phyloP scores from a whole-genome alignment of 1,139 yeast species.

The Scheffersomyces stambukii region DNA sequence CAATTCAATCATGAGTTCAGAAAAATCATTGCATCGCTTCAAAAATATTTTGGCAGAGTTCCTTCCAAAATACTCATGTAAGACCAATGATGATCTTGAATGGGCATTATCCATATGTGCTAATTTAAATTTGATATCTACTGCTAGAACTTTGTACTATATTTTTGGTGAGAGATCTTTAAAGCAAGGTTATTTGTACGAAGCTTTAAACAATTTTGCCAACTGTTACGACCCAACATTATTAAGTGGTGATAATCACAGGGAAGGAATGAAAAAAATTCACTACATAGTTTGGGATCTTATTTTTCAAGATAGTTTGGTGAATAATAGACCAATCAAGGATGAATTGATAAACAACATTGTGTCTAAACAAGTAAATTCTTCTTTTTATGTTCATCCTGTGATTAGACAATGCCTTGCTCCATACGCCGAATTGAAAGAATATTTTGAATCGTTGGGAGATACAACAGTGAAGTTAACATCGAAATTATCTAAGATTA shows the following conservation, averaged over 20 bases:
- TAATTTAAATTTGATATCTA: conserved; percentile 40
- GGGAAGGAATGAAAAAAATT: conserved; percentile 33
- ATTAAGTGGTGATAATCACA: conserved; percentile 14
- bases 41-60: conserved; percentile 53
- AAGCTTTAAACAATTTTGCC: conserved; percentile 66
- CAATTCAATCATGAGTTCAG: conserved; percentile 22
- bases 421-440: conserved; percentile 66
- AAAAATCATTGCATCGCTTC: conserved; percentile 18
- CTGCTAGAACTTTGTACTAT: conserved; percentile 50
- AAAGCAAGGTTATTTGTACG: conserved; percentile 44
- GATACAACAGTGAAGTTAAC: conserved; percentile 12
- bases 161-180: conserved; percentile 37
- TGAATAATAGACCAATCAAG: conserved; percentile 49
- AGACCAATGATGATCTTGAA: conserved; percentile 71
- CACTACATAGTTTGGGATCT: conserved; percentile 43
- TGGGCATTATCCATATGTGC: conserved; percentile 67
- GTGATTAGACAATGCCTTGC: conserved; percentile 63
- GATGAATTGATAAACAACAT: conserved; percentile 54
- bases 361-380: conserved; percentile 36
- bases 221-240: conserved; percentile 51
- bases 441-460: conserved; percentile 37
- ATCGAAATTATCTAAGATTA: conserved; percentile 31
- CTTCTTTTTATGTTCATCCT: conserved; percentile 43
- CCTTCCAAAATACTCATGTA: conserved; percentile 56
- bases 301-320: conserved; percentile 57